Conservation (phyloP, 2,329 filamentous ascomycete species). For the Microcyclosporella mali region DNA sequence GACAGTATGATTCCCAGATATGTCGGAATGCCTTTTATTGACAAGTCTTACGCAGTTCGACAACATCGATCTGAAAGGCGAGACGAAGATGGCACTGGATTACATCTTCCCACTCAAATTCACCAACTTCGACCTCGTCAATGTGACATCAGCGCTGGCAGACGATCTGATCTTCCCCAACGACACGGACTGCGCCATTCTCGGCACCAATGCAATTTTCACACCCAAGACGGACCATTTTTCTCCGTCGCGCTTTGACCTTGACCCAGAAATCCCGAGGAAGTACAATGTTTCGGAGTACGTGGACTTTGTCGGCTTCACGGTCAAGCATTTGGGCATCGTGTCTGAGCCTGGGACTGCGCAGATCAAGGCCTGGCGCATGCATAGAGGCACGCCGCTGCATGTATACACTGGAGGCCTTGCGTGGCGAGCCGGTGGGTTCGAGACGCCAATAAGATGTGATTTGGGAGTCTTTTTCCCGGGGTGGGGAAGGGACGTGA, state of each 20-base stretch:
- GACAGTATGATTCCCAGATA: neutral
- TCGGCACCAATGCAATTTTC: constrained; percentile 1
- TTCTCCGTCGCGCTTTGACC: neutral
- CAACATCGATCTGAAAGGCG: neutral
- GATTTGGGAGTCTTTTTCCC: constrained; percentile 2
- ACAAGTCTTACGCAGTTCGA: neutral
- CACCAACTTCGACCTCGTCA: neutral
- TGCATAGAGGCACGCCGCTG: neutral
- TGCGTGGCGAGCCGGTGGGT: neutral
- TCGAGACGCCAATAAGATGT: neutral
- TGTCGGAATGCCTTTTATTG: neutral
- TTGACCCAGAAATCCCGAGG: neutral
- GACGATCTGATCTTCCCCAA: neutral
- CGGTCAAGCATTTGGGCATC: neutral
- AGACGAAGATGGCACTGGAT: neutral
- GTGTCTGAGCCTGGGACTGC: neutral
- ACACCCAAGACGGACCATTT: neutral
- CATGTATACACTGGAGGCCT: neutral
- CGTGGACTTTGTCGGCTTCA: neutral
- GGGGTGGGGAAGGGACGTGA: neutral
- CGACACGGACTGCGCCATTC: constrained; percentile 3
- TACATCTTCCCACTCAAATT: neutral
- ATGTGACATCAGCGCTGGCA: neutral
- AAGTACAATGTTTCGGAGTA: neutral
- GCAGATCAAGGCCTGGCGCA: constrained; percentile 1